Base-by-base conservation (phyloP, 345 rosid genomes). In the Acer negundo region DNA sequence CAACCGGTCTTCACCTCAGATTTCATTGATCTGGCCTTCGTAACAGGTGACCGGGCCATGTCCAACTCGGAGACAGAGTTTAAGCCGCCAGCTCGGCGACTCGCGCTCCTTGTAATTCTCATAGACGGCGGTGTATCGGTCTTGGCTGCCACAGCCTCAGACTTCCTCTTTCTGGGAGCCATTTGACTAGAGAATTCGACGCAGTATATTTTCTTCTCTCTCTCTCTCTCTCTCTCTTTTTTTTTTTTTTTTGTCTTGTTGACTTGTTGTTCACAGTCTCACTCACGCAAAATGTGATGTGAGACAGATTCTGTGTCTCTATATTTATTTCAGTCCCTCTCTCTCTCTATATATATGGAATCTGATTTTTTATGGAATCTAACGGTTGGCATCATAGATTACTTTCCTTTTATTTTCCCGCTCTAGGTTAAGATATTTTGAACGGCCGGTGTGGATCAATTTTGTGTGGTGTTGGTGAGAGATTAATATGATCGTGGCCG, bases 91-190 rank as follows among this genome's bases (percentile, higher is more conserved):
- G 75, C 82, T 53, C 73, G 81, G 24, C 81, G 83, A 69, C 78
- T 40, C 69, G 82, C 68, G 75, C 91, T 90, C 80, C 97, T 86
- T 66, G 97, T 94, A 82, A 89, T 79, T 80, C 92, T 81, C 28
- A 46, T 70, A 20, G 84, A 49, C 72, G 67, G 28, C 78, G 24
- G 5, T n/a, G 46, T 46, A n/a, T 66, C 51, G 20, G 78, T 44
- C 75, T 78, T 79, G 47, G 31, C 84, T 53, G 81, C 80, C 7
- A n/a, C 72, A 26, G 6, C 73, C 12, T n/a, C 86, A 6, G 82
- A 76, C 53, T 86, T 86, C 40, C 88, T 84, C 88, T 90, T 92
- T 77, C 82, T 84, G 7, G 97, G 93, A 55, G 97, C 91, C 97
- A 93, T 59, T 93, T 67, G 72, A 72, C 23, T 77, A 42, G 35